A percentile compares a stretch with the other conserved stretches of the same genome.
phyloP scores from a whole-genome alignment of 2,329 filamentous ascomycete species.

The Botrytis sinoallii region DNA sequence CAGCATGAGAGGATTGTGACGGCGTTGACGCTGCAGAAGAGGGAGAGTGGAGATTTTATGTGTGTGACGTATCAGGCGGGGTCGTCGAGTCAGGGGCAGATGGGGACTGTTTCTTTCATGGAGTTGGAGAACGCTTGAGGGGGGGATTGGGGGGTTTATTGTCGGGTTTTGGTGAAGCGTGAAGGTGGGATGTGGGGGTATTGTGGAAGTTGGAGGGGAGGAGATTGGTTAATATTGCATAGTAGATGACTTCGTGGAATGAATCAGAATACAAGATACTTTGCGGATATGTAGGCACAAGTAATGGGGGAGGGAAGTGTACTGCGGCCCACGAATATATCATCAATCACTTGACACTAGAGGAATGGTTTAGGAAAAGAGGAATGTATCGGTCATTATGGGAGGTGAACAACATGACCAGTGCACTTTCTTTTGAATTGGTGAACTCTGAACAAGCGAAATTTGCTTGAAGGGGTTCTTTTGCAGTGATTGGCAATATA shows the following conservation, averaged over 20 bases:
- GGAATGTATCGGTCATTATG: background rate
- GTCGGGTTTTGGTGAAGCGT: no score
- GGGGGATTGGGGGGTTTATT: rapidly evolving
- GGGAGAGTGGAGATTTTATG: background rate
- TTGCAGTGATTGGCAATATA: background rate
- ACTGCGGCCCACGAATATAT: background rate
- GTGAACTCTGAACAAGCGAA: background rate
- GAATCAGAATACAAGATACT: no score
- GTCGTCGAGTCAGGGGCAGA: background rate
- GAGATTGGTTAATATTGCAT: no score
- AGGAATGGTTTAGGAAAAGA: background rate
- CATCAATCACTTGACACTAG: background rate
- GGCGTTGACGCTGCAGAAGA: background rate
- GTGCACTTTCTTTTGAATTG: background rate
- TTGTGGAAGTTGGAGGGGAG: background rate
- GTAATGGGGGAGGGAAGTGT: no score
- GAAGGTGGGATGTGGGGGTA: no score
- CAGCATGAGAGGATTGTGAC: background rate
- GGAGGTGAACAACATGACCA: background rate
- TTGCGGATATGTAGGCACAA: background rate
- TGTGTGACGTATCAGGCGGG: background rate
- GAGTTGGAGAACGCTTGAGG: background rate
- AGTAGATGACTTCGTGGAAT: background rate
- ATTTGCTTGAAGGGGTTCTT: background rate
- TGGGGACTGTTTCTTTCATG: background rate